phyloP scores from a whole-genome alignment of 306 rosid species.

The Dryas alaskensis region DNA sequence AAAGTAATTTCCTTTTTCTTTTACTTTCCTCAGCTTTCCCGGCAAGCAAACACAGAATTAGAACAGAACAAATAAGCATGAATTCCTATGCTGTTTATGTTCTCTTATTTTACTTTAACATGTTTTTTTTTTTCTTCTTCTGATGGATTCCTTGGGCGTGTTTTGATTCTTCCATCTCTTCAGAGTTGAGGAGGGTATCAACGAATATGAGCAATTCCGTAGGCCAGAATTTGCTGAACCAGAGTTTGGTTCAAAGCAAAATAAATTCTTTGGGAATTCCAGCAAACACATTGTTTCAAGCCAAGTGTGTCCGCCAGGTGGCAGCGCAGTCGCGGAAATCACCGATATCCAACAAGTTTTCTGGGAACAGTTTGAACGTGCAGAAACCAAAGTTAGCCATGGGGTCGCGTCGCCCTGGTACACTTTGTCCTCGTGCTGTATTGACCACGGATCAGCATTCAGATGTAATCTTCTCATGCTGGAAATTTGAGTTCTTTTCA shows the following conservation, averaged over 20 bases:
- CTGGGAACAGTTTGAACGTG: slow-evolving; percentile 46
- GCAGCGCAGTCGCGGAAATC: slow-evolving; percentile 39
- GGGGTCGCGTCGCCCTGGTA: slow-evolving; percentile 34
- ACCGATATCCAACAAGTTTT: slow-evolving; percentile 46
- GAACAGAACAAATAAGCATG: not conserved
- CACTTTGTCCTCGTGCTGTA: slow-evolving; percentile 54
- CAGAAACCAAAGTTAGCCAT: slow-evolving; percentile 47
- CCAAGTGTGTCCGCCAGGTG: slow-evolving; percentile 44
- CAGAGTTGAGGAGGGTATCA: slow-evolving; percentile 38
- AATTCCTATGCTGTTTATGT: not conserved
- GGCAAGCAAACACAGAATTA: slow-evolving; percentile 1
- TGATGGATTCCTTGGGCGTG: slow-evolving; percentile 1
- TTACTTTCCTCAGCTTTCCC: slow-evolving; percentile 10
- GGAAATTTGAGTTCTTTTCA: not conserved
- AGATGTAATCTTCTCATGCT: slow-evolving; percentile 28
- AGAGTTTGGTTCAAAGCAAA: slow-evolving; percentile 58
- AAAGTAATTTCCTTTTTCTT: not conserved
- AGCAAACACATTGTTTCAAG: slow-evolving; percentile 46
- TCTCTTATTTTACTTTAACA: not conserved
- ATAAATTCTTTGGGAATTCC: slow-evolving; percentile 51
- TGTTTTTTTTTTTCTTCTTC: not conserved
- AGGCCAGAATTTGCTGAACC: slow-evolving; percentile 63
- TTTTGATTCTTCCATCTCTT: slow-evolving; percentile 33
- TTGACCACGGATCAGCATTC: slow-evolving; percentile 50
- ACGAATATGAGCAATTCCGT: slow-evolving; percentile 62